These are phyloP conservation scores for Pseudoperonospora humuli DNA, from an alignment of 352 stramenopile species.

Conservation along the genomic window DNA sequence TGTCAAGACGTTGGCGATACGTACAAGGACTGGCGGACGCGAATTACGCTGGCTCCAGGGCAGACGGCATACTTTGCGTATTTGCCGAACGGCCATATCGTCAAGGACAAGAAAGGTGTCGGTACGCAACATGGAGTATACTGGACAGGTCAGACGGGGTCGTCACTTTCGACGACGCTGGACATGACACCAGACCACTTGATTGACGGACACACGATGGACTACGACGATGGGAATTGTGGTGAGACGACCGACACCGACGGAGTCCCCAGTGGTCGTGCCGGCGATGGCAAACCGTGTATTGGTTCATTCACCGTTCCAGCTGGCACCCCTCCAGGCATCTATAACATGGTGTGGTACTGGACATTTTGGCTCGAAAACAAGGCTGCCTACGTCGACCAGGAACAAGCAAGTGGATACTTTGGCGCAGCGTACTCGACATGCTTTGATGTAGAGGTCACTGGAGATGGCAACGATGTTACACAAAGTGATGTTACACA, in stretches of 20 bases:
- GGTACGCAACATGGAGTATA: slow-evolving; percentile 56
- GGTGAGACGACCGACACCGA: slow-evolving; percentile 41
- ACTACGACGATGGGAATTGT: slow-evolving; percentile 59
- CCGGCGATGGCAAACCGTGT: slow-evolving; percentile 51
- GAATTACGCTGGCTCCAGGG: slow-evolving; percentile 33
- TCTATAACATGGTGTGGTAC: slow-evolving; percentile 66
- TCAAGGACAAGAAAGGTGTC: slow-evolving; percentile 60
- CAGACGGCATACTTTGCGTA: slow-evolving; percentile 43
- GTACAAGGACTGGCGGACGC: slow-evolving; percentile 51
- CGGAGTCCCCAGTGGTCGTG: slow-evolving; percentile 34
- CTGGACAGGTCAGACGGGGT: slow-evolving; percentile 39
- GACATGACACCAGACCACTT: slow-evolving; percentile 45
- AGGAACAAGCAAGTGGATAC: slow-evolving; percentile 42
- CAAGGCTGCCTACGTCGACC: slow-evolving; percentile 38
- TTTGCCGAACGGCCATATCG: slow-evolving; percentile 49
- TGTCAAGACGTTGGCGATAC: slow-evolving; percentile 45
- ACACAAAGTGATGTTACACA: background rate
- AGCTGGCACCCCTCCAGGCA: slow-evolving; percentile 28
- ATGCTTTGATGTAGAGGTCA: slow-evolving; percentile 62
- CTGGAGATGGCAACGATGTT: slow-evolving; percentile 1
- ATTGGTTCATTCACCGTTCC: slow-evolving; percentile 49
- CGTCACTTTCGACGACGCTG: slow-evolving; percentile 33
- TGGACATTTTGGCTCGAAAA: slow-evolving; percentile 63
- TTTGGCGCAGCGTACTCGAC: slow-evolving; percentile 63
- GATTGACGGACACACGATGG: slow-evolving; percentile 31